These are phyloP conservation scores for Mortierella sp. DNA, from an alignment of 371 early-diverging fungal species.

Conservation along the genomic window DNA sequence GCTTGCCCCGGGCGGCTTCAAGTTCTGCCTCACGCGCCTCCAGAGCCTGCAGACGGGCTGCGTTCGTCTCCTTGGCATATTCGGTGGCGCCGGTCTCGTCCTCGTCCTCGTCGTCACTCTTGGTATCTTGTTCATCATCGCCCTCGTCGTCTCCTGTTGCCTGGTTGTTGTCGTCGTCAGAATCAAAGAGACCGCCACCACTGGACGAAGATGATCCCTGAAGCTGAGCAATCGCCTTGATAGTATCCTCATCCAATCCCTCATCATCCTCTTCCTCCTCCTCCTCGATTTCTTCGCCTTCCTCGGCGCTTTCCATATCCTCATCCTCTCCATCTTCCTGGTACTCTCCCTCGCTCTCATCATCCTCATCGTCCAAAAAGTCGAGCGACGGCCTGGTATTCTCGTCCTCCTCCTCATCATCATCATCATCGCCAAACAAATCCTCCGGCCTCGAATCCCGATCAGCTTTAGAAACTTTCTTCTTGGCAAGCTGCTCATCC, in stretches of 20 bases:
- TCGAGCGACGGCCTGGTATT: conserved; percentile 18
- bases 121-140: conserved; percentile 25
- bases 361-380: conserved; percentile 37
- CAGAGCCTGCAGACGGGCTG: conserved; percentile 41
- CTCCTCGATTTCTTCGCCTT: conserved; percentile 17
- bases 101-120: not conserved
- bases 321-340: conserved; percentile 16
- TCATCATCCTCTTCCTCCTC: conserved; percentile 23
- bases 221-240: conserved; percentile 41
- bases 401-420: conserved; percentile 16
- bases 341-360: conserved; percentile 24
- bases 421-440: conserved; percentile 47
- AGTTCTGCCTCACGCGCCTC: conserved; percentile 44
- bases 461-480: conserved; percentile 15
- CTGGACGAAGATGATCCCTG: conserved; percentile 22
- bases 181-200: conserved; percentile 51
- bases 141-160: not conserved
- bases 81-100: conserved; percentile 9
- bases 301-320: conserved; percentile 21
- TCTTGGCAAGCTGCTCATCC: conserved; percentile 10
- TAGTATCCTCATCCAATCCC: conserved; percentile 43
- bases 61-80: conserved; percentile 42
- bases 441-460: conserved; percentile 46
- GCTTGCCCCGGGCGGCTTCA: conserved; percentile 36
- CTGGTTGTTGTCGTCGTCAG: conserved; percentile 26